phyloP scores from a whole-genome alignment of 2,329 filamentous ascomycete genomes.

The Fusarium coffeatum region DNA sequence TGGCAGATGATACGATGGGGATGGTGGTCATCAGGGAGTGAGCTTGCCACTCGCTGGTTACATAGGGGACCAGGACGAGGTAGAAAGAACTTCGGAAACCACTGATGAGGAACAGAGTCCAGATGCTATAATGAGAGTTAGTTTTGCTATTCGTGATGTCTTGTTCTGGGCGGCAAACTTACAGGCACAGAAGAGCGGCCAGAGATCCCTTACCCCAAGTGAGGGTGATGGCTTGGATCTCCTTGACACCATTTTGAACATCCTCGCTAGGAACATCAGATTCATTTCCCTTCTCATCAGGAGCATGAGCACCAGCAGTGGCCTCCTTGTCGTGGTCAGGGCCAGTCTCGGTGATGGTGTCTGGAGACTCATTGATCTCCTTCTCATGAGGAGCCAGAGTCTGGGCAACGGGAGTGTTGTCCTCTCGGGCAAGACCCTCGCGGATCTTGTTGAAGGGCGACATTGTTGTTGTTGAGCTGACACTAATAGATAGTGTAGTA shows the following conservation, averaged over 20 bases:
- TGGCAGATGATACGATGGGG: constrained; percentile 63
- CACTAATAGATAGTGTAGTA: constrained; percentile 7
- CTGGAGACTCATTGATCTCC: constrained; percentile 15
- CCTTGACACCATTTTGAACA: constrained; percentile 54
- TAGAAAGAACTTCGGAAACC: constrained; percentile 59
- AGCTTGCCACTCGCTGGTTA: constrained; percentile 61
- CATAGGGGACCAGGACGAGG: constrained; percentile 57
- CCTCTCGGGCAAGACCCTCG: constrained; percentile 14
- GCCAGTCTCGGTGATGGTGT: constrained; percentile 1
- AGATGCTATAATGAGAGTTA: constrained; percentile 51
- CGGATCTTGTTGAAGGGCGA: constrained; percentile 38
- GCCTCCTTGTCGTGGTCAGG: constrained; percentile 28
- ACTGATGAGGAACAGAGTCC: constrained; percentile 63
- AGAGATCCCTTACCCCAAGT: constrained; percentile 56
- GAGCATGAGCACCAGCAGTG: constrained; percentile 9
- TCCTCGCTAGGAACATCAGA: constrained; percentile 35
- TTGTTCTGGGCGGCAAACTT: constrained; percentile 17
- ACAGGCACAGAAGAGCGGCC: constrained; percentile 49
- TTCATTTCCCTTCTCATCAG: constrained; percentile 24
- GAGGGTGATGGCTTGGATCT: constrained; percentile 56
- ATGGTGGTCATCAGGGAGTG: constrained; percentile 67
- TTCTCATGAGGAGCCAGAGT: constrained; percentile 28
- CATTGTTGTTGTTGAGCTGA: constrained; percentile 23
- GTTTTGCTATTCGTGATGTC: not conserved
- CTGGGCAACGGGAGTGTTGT: constrained; percentile 23